These are phyloP conservation scores for Alternaria consortialis DNA, from an alignment of 2,329 filamentous ascomycete species.

Conservation along the genomic window DNA sequence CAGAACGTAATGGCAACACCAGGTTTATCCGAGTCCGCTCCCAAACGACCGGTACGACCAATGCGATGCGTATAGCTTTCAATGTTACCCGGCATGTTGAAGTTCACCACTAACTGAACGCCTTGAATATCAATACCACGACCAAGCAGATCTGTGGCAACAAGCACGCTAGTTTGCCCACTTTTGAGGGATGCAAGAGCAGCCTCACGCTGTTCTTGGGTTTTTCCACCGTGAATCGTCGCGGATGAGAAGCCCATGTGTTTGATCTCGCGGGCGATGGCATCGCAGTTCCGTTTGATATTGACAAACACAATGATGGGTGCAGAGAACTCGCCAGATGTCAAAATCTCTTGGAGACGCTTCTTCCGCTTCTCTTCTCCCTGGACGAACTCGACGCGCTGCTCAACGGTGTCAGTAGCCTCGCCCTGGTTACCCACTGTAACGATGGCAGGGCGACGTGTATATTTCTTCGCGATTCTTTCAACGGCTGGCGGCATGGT, in stretches of 20 bases:
- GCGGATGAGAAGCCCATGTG: constrained; percentile 90
- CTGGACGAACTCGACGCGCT: constrained; percentile 88
- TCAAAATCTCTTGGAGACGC: constrained; percentile 88
- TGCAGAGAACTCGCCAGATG: constrained; percentile 78
- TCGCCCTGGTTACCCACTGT: constrained; percentile 95
- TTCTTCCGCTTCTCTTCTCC: constrained; percentile 98
- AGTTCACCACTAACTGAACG: constrained; percentile 94
- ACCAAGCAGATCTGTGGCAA: constrained; percentile 94
- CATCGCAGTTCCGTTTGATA: constrained; percentile 98
- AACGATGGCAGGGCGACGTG: constrained; percentile 89
- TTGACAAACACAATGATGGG: constrained; percentile 99
- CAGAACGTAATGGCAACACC: constrained; percentile 97
- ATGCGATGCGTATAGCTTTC: constrained; percentile 97
- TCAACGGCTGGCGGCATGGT: constrained; percentile 95
- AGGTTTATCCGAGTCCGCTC: constrained; percentile 90
- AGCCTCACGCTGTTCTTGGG: constrained; percentile 96
- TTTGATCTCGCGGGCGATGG: constrained; percentile 92
- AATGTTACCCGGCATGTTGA: constrained; percentile 96
- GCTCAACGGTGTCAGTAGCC: constrained; percentile 96
- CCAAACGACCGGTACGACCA: constrained; percentile 85
- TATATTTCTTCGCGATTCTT: constrained; percentile 95
- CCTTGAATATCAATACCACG: constrained; percentile 98
- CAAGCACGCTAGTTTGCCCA: constrained; percentile 83
- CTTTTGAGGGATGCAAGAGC: constrained; percentile 85
- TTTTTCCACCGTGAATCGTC: constrained; percentile 94